A percentile compares a stretch with the other conserved stretches of the same genome.
These are phyloP conservation scores for Dacryopinax spathularia DNA, from an alignment of 768 basidiomycete genomes.

Conservation along the genomic window DNA sequence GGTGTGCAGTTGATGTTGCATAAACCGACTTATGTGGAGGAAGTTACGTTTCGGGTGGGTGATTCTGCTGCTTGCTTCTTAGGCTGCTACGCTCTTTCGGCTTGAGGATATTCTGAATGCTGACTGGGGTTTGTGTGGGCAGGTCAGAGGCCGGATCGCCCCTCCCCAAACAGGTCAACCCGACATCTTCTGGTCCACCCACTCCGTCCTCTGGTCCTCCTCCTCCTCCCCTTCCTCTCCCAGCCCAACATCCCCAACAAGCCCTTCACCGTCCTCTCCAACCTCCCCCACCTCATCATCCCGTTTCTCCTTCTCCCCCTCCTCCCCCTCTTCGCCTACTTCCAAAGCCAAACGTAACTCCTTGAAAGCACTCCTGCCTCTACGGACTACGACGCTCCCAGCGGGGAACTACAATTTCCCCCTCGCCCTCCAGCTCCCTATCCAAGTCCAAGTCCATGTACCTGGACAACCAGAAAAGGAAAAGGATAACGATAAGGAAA, in stretches of 20 bases:
- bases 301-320: too few relatives aligned
- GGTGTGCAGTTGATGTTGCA: background rate
- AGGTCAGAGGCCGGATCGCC: background rate
- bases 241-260: background rate
- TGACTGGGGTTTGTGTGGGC: background rate
- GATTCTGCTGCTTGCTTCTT: background rate
- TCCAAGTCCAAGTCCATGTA: background rate
- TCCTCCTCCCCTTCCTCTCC: too few relatives aligned
- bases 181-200: constrained; percentile 2
- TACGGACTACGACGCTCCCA: background rate
- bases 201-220: too few relatives aligned
- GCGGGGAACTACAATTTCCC: background rate
- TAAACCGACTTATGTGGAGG: background rate
- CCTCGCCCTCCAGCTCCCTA: background rate
- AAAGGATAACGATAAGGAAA: background rate
- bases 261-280: background rate
- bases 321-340: too few relatives aligned
- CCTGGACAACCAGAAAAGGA: background rate
- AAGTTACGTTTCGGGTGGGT: background rate
- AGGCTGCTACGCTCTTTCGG: too few relatives aligned
- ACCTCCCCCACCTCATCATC: background rate
- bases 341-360: too few relatives aligned
- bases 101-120: too few relatives aligned
- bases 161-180: background rate
- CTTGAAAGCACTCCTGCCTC: background rate